phyloP scores from a whole-genome alignment of 345 rosid species.

The Citrus trifoliata region DNA sequence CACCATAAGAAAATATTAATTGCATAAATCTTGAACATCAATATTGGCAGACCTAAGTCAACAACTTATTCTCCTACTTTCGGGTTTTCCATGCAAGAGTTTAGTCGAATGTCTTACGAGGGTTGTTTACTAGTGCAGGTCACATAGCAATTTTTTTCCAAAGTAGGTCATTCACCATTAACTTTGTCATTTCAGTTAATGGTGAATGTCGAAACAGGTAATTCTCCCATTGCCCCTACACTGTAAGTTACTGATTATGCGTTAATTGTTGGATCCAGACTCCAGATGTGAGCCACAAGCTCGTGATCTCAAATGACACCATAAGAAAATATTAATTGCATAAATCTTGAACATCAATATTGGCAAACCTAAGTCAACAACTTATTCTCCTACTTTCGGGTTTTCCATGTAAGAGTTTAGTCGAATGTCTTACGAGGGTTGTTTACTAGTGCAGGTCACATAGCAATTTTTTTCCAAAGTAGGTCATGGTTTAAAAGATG shows the following conservation, averaged over 20 bases:
- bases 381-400: neutral
- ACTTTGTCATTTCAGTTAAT: too few species aligned
- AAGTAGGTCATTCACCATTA: neutral
- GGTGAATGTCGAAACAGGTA: too few species aligned
- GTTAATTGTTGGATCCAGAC: neutral
- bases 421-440: neutral
- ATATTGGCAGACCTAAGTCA: neutral
- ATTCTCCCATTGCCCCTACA: too few species aligned
- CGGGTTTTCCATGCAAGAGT: neutral
- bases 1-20: too few species aligned
- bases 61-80: neutral
- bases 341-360: neutral
- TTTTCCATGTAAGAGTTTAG: neutral
- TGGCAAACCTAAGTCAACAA: neutral
- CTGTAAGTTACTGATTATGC: too few species aligned
- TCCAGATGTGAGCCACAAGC: neutral
- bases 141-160: neutral
- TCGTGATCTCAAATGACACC: too few species aligned
- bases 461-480: neutral
- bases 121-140: neutral
- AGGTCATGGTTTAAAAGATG: neutral
- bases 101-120: neutral
- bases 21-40: too few species aligned
- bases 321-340: too few species aligned
- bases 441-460: neutral